Evolutionary conservation across 768 basidiomycete species (phyloP), one percentile per base, ranked within the genome.

Genomic region (Psilocybe sp.): DNA sequence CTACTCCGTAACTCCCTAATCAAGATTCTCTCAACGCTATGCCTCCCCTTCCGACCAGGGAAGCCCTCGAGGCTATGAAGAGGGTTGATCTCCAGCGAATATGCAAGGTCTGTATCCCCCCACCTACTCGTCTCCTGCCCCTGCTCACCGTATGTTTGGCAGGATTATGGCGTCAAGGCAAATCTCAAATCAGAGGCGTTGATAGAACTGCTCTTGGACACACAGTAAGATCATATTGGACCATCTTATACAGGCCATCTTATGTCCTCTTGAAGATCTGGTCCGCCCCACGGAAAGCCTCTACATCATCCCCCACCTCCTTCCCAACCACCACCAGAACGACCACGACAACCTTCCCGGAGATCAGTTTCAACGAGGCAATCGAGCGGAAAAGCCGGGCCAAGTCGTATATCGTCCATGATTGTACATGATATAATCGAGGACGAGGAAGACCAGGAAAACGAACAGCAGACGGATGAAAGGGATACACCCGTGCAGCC

Each of bases 111-210:
- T 34, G 53, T 50, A 5, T 11, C 40, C 38, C 32, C 18, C 35
- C 42, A 50, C 15, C 11, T 36, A 5, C 31, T 46, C 38, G 38
- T 39, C 14, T 43, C 4, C 28, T 4, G 15, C 37, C 37, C 48
- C 32, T 47, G 48, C 52, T 59, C 47, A 60, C 56, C 41, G 59
- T 43, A 43, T 37, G 37, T 52, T 19, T 42, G 46, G 20, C 47
- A 92, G 88, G 86, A 89, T 58, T 82, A 85, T 61, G 87, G 88
- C 50, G 80, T 92, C 53, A 87, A 80, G 67, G 89, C 89, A 40
- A 91, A 91, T 67, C 77, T 90, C 61, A 91, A 88, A 72, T 80
- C 86, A 18, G 87, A 89, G 60, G 83, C 81, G 41, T 71, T 92
- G 54, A 89, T 92, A 60, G 85, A 89, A 61, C 73, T 88, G 14